Base-by-base conservation (phyloP, 1,284 basidiomycete species). In the Papiliotrema nemorosa region DNA sequence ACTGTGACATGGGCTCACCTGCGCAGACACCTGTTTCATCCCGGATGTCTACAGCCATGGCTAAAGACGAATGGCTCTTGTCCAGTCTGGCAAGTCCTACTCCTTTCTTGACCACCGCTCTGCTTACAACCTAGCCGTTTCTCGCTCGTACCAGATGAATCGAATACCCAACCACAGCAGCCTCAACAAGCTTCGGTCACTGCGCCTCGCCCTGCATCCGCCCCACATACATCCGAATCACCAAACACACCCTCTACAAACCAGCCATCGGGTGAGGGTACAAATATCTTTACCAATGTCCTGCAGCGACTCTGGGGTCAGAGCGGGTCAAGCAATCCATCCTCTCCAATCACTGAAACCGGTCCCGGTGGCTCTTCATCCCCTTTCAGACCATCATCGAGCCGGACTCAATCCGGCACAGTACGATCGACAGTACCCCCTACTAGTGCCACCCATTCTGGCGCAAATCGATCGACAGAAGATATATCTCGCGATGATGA, bases 1-100 rank as follows among this genome's bases (percentile, higher is more conserved):
- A 22, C 46, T 47, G 34, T n/a, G n/a, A n/a, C n/a, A n/a, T 16
- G 10, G 9, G 16, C 34, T 43, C n/a, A 53, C 7, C 5, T 12
- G 22, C 9, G 9, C 40, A 71, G 68, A 9, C 73, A 75, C 50
- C 58, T 70, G 33, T 75, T 72, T 57, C 73, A 75, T 54, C 59
- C 62, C 2, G 70, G 69, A 47, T 75, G 73, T 47, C 52, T 75
- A 2, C 58, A 67, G 7, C 72, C 72, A 2, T 75, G 73, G 73
- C 57, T 75, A 7, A 62, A 67, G 54, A 54, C 57, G 12, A 75
- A 75, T 50, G 73, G 73, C 3, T 69, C 69, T 5, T 75, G 73
- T 58, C 73, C 73, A 0, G 71, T 73, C 7, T 75, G 73, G 72
- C 69, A 42, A 54, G 69, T 43, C 49, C 33, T 9, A 10, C 18